phyloP scores from a whole-genome alignment of 306 rosid species.

The Cyclanthera cordifolia region DNA sequence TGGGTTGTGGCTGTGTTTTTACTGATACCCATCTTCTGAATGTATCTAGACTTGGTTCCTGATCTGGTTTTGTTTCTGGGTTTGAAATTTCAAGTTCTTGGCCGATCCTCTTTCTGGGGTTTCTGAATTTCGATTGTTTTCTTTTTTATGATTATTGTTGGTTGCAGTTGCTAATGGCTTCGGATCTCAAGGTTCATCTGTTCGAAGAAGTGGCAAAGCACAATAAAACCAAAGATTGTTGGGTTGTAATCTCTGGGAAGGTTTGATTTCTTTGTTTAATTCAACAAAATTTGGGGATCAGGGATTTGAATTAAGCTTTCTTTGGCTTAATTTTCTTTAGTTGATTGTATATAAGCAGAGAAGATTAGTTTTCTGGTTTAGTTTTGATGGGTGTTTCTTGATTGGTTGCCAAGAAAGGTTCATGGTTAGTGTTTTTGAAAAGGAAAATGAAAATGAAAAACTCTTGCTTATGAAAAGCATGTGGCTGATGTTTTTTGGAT shows the following conservation, averaged over 20 bases:
- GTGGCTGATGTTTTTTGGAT: not conserved
- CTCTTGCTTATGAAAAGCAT: not conserved
- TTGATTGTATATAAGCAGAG: not conserved
- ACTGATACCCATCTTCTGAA: not conserved
- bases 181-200: slow-evolving; percentile 55
- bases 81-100: not conserved
- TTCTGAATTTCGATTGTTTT: not conserved
- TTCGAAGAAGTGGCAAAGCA: slow-evolving; percentile 73
- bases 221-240: slow-evolving; percentile 72
- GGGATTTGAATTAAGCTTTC: no score
- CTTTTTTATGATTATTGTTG: not conserved
- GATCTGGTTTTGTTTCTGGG: not conserved
- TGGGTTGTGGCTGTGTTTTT: no score
- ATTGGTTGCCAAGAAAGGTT: not conserved
- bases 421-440: not conserved
- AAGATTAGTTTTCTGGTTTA: not conserved
- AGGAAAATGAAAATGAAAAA: not conserved
- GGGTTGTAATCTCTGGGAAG: slow-evolving; percentile 80
- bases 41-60: not conserved
- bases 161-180: slow-evolving; percentile 34
- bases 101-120: not conserved
- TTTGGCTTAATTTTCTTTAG: not conserved
- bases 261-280: slow-evolving; percentile 28
- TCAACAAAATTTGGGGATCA: no score
- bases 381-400: not conserved